These are phyloP conservation scores for Podaxis mareebaensis DNA, from an alignment of 768 basidiomycete genomes.

Conservation along the genomic window DNA sequence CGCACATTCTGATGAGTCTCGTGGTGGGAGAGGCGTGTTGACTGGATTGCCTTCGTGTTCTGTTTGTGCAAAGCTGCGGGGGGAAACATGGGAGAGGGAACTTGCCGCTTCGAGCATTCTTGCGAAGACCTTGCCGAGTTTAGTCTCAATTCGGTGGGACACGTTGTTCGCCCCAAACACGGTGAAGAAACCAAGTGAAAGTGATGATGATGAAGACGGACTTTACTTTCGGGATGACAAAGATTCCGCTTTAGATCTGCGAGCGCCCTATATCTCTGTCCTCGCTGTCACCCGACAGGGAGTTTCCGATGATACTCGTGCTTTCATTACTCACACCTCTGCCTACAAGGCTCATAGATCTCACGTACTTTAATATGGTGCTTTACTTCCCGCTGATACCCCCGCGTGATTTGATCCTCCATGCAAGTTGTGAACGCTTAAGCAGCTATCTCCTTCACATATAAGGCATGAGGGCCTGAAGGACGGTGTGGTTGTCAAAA, in stretches of 20 bases:
- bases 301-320: not conserved
- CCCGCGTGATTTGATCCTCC: too few relatives aligned
- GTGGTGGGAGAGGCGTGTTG: constrained; percentile 24
- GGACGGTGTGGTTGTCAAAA: not conserved
- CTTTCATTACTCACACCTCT: not conserved
- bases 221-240: not conserved
- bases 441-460: too few relatives aligned
- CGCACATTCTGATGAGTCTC: constrained; percentile 36
- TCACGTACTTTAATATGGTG: not conserved
- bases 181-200: not conserved
- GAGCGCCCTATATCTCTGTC: not conserved
- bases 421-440: too few relatives aligned
- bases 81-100: constrained; percentile 23
- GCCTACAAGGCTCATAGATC: not conserved
- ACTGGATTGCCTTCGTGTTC: constrained; percentile 38
- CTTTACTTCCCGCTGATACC: not conserved
- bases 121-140: not conserved
- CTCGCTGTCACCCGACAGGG: not conserved
- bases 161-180: constrained; percentile 1
- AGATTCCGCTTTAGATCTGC: not conserved
- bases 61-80: constrained; percentile 27
- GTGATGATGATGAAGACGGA: not conserved
- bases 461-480: too few relatives aligned
- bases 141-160: constrained; percentile 3
- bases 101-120: not conserved